Conservation (phyloP, 495 filamentous ascomycete species). For the Penicillium bialowiezense region DNA sequence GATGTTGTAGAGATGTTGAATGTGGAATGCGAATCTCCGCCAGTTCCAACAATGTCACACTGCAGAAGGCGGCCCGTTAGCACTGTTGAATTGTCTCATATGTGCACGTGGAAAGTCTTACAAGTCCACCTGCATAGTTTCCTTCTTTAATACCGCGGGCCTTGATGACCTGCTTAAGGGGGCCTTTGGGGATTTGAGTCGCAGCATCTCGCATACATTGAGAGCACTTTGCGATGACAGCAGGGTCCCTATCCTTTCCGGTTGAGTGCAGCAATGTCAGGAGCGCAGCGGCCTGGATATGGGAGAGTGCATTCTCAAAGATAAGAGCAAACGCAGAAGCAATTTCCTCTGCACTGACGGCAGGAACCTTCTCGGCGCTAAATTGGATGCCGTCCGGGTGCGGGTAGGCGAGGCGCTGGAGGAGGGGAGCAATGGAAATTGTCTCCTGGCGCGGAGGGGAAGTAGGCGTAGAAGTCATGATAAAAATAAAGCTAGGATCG, state of each 20-base stretch:
- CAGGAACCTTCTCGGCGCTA: conserved; percentile 69
- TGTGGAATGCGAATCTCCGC: conserved; percentile 92
- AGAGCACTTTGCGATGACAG: conserved; percentile 77
- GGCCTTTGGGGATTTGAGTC: conserved; percentile 57
- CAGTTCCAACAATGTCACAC: conserved; percentile 98
- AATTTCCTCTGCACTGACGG: conserved; percentile 77
- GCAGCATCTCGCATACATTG: conserved; percentile 68
- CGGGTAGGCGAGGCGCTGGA: conserved; percentile 74
- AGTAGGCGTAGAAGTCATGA: conserved; percentile 15
- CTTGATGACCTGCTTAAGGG: conserved; percentile 56
- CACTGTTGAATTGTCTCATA: not conserved
- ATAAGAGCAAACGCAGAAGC: conserved; percentile 82
- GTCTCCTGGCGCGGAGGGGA: conserved; percentile 29
- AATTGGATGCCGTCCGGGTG: conserved; percentile 51
- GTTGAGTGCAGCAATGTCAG: conserved; percentile 89
- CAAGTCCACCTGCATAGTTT: conserved; percentile 67
- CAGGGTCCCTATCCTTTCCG: conserved; percentile 68
- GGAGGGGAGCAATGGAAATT: conserved; percentile 77
- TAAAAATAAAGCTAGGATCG: not conserved
- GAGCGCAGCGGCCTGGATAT: conserved; percentile 78
- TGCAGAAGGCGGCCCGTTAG: conserved; percentile 28
- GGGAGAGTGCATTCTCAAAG: conserved; percentile 79
- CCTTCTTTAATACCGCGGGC: conserved; percentile 58
- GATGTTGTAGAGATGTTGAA: conserved; percentile 97
- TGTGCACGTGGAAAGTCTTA: conserved; percentile 30